Conservation (phyloP, 2,329 filamentous ascomycete species). For the Blastomyces parvus region DNA sequence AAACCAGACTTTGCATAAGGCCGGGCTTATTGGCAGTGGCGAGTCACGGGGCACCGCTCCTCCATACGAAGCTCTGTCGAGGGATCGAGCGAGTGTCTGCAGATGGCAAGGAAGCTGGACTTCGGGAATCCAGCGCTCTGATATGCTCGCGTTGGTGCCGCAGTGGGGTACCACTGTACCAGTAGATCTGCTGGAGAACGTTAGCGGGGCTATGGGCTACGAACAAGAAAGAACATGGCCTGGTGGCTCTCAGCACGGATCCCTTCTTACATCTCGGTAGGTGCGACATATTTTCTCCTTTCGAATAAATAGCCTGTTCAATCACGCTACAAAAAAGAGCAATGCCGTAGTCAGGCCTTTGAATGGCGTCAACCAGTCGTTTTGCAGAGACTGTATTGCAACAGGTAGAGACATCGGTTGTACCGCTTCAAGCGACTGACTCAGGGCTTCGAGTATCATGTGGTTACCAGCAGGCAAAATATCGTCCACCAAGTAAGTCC, state of each 20-base stretch:
- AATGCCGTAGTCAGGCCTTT: neutral
- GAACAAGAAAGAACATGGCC: slow-evolving; percentile 4
- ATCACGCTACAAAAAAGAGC: slow-evolving; percentile 1
- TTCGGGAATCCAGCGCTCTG: slow-evolving; percentile 2
- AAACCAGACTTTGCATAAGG: neutral
- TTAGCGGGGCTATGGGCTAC: neutral
- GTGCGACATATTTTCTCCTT: neutral
- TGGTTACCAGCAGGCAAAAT: neutral
- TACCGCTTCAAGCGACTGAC: neutral
- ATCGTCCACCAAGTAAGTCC: neutral
- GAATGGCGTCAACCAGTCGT: neutral
- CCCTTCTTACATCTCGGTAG: neutral
- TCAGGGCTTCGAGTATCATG: slow-evolving; percentile 1
- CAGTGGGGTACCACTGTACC: slow-evolving; percentile 5
- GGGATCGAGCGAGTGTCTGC: neutral
- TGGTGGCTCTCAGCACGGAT: neutral
- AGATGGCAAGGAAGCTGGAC: slow-evolving; percentile 3
- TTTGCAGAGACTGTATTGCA: neutral
- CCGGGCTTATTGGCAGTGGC: slow-evolving; percentile 5
- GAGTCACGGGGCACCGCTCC: slow-evolving; percentile 1
- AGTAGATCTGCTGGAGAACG: slow-evolving; percentile 2
- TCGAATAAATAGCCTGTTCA: neutral
- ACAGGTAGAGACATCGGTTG: neutral
- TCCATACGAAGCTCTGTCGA: neutral
- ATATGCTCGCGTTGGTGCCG: slow-evolving; percentile 4